These are phyloP conservation scores for Pleurotus sapidus DNA, from an alignment of 768 basidiomycete species.

Conservation along the genomic window DNA sequence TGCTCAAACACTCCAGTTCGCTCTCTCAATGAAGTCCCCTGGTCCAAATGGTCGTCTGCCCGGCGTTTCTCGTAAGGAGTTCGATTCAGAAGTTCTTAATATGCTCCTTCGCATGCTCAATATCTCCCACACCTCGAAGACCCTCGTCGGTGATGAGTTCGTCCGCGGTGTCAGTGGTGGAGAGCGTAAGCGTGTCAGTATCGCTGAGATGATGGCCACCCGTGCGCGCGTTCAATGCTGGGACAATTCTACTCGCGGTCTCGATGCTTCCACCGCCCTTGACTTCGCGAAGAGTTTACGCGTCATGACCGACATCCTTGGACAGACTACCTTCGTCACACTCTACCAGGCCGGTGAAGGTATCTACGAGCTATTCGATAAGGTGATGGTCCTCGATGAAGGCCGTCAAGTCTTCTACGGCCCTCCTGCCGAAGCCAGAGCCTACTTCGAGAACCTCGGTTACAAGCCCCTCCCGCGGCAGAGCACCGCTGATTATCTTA, in stretches of 20 bases:
- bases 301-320: conserved; percentile 80
- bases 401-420: conserved; percentile 85
- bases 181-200: conserved; percentile 77
- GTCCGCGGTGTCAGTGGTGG: conserved; percentile 81
- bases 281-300: conserved; percentile 81
- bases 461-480: conserved; percentile 77
- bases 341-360: conserved; percentile 84
- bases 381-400: conserved; percentile 79
- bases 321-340: conserved; percentile 78
- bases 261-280: conserved; percentile 85
- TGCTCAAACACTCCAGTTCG: conserved; percentile 71
- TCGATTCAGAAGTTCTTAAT: conserved; percentile 53
- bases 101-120: conserved; percentile 78
- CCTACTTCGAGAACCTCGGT: conserved; percentile 76
- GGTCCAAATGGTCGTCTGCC: conserved; percentile 72
- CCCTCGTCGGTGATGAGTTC: conserved; percentile 85
- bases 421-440: conserved; percentile 65
- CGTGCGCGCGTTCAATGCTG: conserved; percentile 79
- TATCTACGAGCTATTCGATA: conserved; percentile 80
- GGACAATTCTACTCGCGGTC: conserved; percentile 81
- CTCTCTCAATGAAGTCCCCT: conserved; percentile 66
- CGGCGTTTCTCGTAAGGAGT: conserved; percentile 58
- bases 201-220: conserved; percentile 85
- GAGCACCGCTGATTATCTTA: conserved; percentile 83
- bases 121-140: conserved; percentile 74